Percentiles rank a stretch among this genome's conserved stretches.
These are phyloP conservation scores for Termitomyces eurrhizus DNA, from an alignment of 768 basidiomycete genomes.

Conservation along the genomic window DNA sequence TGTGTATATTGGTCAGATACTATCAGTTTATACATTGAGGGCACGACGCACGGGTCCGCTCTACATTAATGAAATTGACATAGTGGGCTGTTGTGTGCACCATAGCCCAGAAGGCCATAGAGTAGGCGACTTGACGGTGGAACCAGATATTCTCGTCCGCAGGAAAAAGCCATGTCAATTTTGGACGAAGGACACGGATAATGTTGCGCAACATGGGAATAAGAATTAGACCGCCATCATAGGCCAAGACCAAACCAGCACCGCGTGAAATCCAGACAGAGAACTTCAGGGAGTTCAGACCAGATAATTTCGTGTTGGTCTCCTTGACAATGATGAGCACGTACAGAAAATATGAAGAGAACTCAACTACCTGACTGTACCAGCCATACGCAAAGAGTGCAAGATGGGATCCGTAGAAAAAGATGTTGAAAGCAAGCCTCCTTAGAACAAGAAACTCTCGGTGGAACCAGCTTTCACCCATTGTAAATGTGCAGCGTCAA, in stretches of 20 bases:
- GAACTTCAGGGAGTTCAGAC: slow-evolving; percentile 74
- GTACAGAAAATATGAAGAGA: not conserved
- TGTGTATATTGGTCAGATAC: slow-evolving; percentile 24
- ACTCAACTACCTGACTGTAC: slow-evolving; percentile 63
- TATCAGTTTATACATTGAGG: not conserved
- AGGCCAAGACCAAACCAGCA: slow-evolving; percentile 86
- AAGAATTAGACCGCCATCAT: slow-evolving; percentile 82
- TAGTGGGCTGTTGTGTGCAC: slow-evolving; percentile 94
- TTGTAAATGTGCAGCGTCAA: slow-evolving; percentile 26
- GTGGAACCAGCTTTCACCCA: slow-evolving; percentile 71
- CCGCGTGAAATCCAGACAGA: slow-evolving; percentile 92
- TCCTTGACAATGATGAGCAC: slow-evolving; percentile 32
- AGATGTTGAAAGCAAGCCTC: slow-evolving; percentile 67
- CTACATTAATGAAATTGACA: slow-evolving; percentile 91
- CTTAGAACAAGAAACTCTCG: slow-evolving; percentile 62
- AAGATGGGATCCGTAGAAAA: slow-evolving; percentile 80
- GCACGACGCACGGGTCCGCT: slow-evolving; percentile 66
- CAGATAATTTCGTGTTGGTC: slow-evolving; percentile 59
- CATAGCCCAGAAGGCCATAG: slow-evolving; percentile 89
- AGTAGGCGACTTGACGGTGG: slow-evolving; percentile 92
- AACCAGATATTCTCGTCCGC: slow-evolving; percentile 97
- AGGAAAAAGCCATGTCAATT: slow-evolving; percentile 78
- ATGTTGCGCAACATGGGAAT: slow-evolving; percentile 89
- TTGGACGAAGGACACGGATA: slow-evolving; percentile 79
- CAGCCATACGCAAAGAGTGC: slow-evolving; percentile 83